These are phyloP conservation scores for Besnoitia besnoiti DNA, from an alignment of 169 alveolate genomes.

Conservation along the genomic window DNA sequence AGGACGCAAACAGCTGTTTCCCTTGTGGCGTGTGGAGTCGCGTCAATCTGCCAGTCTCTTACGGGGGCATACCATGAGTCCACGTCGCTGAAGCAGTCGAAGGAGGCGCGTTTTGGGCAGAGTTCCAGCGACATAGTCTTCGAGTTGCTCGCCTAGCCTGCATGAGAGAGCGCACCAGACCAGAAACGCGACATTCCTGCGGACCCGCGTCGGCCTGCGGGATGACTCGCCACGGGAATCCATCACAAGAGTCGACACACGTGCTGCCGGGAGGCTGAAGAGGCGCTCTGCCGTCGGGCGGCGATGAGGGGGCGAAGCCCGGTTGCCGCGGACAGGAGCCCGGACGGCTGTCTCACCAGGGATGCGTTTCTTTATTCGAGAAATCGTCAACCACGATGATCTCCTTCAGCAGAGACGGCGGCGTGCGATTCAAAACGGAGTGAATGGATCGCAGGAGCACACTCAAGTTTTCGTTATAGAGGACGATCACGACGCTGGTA, in stretches of 20 bases:
- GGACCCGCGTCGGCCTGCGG: no score
- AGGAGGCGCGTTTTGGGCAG: slow-evolving; percentile 71
- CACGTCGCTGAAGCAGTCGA: slow-evolving; percentile 55
- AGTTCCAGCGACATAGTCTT: slow-evolving; percentile 56
- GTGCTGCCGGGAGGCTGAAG: no score
- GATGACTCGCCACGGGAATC: no score
- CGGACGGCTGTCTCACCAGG: slow-evolving; percentile 48
- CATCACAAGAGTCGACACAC: no score
- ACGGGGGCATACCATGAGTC: slow-evolving; percentile 64
- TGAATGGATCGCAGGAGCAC: slow-evolving; percentile 73
- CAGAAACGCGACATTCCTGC: no score
- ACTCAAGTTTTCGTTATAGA: slow-evolving; percentile 70
- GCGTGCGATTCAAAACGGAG: slow-evolving; percentile 74
- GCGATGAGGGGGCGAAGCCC: no score
- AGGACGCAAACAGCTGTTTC: no score
- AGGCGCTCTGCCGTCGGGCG: no score
- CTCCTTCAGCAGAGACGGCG: slow-evolving; percentile 73
- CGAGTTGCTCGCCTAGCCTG: slow-evolving; percentile 33
- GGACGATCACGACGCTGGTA: slow-evolving; percentile 69
- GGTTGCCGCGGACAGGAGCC: no score
- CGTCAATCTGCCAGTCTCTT: no score
- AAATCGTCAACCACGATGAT: slow-evolving; percentile 72
- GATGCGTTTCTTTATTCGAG: slow-evolving; percentile 65
- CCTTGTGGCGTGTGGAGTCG: no score
- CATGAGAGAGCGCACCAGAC: no score